A percentile compares a stretch with the other conserved stretches of the same genome.
These are phyloP conservation scores for Rhodotorula sphaerocarpa DNA, from an alignment of 768 basidiomycete species.

Conservation along the genomic window DNA sequence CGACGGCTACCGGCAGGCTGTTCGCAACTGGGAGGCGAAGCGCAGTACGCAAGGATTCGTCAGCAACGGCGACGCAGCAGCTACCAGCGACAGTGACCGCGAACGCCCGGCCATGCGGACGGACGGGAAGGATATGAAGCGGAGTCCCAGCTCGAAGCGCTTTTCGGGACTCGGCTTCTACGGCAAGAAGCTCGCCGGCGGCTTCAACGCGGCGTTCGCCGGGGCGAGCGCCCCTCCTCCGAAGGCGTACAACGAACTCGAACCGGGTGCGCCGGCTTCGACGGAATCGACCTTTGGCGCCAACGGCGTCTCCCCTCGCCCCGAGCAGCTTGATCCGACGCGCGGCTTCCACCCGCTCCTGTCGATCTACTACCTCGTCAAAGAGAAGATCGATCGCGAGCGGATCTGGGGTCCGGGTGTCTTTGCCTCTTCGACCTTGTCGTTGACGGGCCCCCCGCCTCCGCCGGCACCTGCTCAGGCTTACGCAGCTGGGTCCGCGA, in stretches of 20 bases:
- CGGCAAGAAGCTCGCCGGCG: constrained; percentile 61
- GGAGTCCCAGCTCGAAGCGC: constrained; percentile 57
- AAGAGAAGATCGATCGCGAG: constrained; percentile 92
- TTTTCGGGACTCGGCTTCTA: constrained; percentile 94
- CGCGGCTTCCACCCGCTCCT: constrained; percentile 88
- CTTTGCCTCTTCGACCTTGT: constrained; percentile 83
- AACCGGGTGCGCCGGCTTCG: background rate
- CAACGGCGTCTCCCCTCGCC: constrained; percentile 33
- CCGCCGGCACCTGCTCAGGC: constrained; percentile 34
- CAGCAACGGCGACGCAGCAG: background rate
- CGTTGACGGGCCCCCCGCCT: constrained; percentile 41
- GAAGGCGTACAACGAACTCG: constrained; percentile 15
- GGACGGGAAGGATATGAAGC: constrained; percentile 30
- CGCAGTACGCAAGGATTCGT: background rate
- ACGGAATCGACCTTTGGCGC: background rate
- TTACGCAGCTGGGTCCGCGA: constrained; percentile 23
- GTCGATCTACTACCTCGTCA: constrained; percentile 90
- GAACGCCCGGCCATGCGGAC: constrained; percentile 29
- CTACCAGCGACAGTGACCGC: constrained; percentile 7
- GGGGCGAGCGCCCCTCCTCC: constrained; percentile 15
- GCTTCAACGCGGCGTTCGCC: constrained; percentile 34
- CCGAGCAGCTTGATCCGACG: constrained; percentile 62
- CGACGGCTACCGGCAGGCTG: constrained; percentile 64
- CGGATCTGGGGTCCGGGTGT: constrained; percentile 84
- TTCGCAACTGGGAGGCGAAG: constrained; percentile 65